Base-by-base conservation (phyloP, 2,329 filamentous ascomycete species). In the Lachnellula occidentalis region DNA sequence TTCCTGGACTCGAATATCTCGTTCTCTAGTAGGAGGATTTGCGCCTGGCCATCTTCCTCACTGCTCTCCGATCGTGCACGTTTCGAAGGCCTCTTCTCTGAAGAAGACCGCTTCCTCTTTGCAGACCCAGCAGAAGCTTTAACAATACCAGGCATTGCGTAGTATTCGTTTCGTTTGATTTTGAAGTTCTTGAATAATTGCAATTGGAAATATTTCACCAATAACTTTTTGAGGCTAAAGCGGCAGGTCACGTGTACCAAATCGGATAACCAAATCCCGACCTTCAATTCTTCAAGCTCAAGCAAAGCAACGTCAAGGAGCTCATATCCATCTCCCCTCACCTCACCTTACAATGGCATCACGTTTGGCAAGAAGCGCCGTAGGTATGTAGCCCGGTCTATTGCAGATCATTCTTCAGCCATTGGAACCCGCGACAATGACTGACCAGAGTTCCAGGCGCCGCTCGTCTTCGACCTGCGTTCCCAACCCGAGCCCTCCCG, bases 361-460 rank as follows among this genome's bases (percentile, higher is more conserved):
- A 78, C 90, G 92, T 82, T 83, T 97, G 80, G 90, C 87, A 83
- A 91, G 89, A 84, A 92, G 86, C 83, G 90, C 91, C 79, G 80
- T 92, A 78, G 89, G 92, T 97, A 85, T 76, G 90, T 85, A 65
- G 48, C 57, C 61, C 57, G 55, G 43, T 43, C 31, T 48, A 43
- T 45, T 21, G n/a, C 34, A 2, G 34, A 58, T 27, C 43, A 36
- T 50, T 49, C 53, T 19, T 34, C 24, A 54, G 49, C 57, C 58
- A 65, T 67, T 67, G 58, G 49, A 53, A 48, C 50, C 57, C 46
- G 51, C 34, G 56, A 55, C 41, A 51, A 58, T 62, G 55, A 59
- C 57, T 70, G 70, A 69, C 67, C 72, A 56, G 60, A 62, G 69
- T 95, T 56, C 41, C 57, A 69, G 67, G 90, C 83, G 91, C 91